Evolutionary conservation across 1,284 basidiomycete species (phyloP), one percentile per base, ranked within the genome.

Genomic region (Fomitiporia mediterranea): DNA sequence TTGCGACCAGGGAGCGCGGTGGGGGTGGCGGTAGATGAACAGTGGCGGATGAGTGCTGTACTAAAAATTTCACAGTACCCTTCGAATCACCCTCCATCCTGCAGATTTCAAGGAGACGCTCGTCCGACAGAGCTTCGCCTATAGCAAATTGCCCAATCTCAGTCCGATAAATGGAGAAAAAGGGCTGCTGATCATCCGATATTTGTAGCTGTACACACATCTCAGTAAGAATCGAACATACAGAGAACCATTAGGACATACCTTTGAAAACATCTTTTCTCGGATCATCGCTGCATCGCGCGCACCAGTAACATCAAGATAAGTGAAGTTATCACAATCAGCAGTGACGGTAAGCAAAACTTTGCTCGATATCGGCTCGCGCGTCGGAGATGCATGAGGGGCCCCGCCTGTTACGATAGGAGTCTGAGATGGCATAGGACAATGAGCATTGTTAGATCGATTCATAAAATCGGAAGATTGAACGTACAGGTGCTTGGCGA

Each of bases 181-280:
- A 81, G 3, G 77, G 68, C 65, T 89, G 84, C 61, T 92, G 90
- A 62, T 93, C 91, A 60, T 95, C 92, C 28, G 80, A 78, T 53
- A 96, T 91, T 64, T 86, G 84, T 55, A 95, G 74, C 90, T 94
- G 62, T 5, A 64, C 53, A 50, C 43, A 40, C 47, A n/a, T 42
- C 61, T n/a, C n/a, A n/a, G n/a, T n/a, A 52, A 55, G 13, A 44
- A 42, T 28, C 40, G 34, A 46, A 39, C 30, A 35, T 47, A 64
- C 30, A 43, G 42, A 60, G 57, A 53, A 57, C 19, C 56, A 59
- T 28, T 48, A 38, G 48, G 40, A 70, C 76, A 62, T 59, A 92
- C 91, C 77, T 90, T 91, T 57, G 83, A 82, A 64, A 94, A 91
- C 21, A 96, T 88, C 54, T 84, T 80, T 67, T 95, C 92, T 63